Evolutionary conservation across 306 rosid genomes (phyloP).

Genomic region (Cyclanthera cordifolia): DNA sequence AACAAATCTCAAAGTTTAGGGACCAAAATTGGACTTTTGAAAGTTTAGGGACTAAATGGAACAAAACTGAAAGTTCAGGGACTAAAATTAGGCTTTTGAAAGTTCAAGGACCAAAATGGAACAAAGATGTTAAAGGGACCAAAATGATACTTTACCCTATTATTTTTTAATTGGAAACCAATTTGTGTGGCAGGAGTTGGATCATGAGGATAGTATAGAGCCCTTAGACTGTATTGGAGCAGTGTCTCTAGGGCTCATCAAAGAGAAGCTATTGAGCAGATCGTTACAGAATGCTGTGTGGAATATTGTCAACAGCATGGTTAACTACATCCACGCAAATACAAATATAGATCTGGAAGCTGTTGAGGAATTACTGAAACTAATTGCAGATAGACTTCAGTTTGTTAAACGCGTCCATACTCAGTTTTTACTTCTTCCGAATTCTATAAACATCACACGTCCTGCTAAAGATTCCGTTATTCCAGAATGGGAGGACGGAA

Average conservation of each 20-base stretch:
- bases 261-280: constrained; percentile 55
- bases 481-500: constrained; percentile 61
- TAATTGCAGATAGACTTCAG: constrained; percentile 64
- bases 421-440: constrained; percentile 70
- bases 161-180: constrained; percentile 24
- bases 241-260: constrained; percentile 44
- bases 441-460: constrained; percentile 57
- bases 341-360: constrained; percentile 34
- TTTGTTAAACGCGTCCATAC: constrained; percentile 72
- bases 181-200: constrained; percentile 57
- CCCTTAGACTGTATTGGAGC: constrained; percentile 44
- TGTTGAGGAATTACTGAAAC: constrained; percentile 35
- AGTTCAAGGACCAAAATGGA: no score
- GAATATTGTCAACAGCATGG: constrained; percentile 65
- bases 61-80: no score
- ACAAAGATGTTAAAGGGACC: no score
- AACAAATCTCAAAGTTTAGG: no score
- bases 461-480: constrained; percentile 42
- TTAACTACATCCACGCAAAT: constrained; percentile 46
- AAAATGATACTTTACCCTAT: no score
- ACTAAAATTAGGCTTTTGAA: no score
- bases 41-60: no score
- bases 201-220: constrained; percentile 43
- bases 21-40: no score
- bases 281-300: constrained; percentile 77